Evolutionary conservation across 2,329 filamentous ascomycete genomes (phyloP).

Genomic region (Fusarium concolor): DNA sequence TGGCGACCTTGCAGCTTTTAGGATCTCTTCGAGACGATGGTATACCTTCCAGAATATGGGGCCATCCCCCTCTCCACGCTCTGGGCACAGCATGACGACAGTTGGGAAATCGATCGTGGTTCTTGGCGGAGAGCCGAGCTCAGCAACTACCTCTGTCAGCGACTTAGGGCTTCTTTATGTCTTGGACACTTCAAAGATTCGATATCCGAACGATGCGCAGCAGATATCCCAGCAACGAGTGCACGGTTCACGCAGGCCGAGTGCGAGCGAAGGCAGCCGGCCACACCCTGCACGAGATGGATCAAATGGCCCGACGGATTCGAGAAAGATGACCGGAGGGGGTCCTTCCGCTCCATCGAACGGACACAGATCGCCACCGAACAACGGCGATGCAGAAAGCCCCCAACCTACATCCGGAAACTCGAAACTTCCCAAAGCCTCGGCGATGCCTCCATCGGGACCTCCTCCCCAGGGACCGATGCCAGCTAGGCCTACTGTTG

Average conservation of each 20-base stretch:
- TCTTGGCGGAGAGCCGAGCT: slow-evolving; percentile 93
- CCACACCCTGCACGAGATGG: slow-evolving; percentile 61
- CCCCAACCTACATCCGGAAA: slow-evolving; percentile 50
- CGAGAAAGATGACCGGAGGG: slow-evolving; percentile 58
- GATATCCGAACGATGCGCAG: slow-evolving; percentile 84
- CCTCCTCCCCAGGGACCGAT: slow-evolving; percentile 68
- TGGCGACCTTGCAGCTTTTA: slow-evolving; percentile 87
- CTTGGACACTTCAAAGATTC: slow-evolving; percentile 94
- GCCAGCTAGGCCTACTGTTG: slow-evolving; percentile 59
- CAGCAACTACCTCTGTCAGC: slow-evolving; percentile 80
- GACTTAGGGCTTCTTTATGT: slow-evolving; percentile 92
- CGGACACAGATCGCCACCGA: slow-evolving; percentile 55
- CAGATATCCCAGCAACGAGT: slow-evolving; percentile 51
- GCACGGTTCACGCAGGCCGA: slow-evolving; percentile 57
- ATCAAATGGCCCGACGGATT: slow-evolving; percentile 63
- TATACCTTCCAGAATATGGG: slow-evolving; percentile 99
- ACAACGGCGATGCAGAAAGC: slow-evolving; percentile 54
- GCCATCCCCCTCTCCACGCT: slow-evolving; percentile 90
- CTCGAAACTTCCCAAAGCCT: slow-evolving; percentile 53
- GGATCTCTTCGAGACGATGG: slow-evolving; percentile 85
- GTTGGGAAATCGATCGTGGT: slow-evolving; percentile 94
- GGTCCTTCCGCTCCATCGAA: slow-evolving; percentile 52
- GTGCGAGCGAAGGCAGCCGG: slow-evolving; percentile 55
- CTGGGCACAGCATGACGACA: slow-evolving; percentile 97
- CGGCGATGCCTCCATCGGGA: slow-evolving; percentile 55